Base-by-base conservation (phyloP, 768 basidiomycete species). In the Leccinum longicurvipes region DNA sequence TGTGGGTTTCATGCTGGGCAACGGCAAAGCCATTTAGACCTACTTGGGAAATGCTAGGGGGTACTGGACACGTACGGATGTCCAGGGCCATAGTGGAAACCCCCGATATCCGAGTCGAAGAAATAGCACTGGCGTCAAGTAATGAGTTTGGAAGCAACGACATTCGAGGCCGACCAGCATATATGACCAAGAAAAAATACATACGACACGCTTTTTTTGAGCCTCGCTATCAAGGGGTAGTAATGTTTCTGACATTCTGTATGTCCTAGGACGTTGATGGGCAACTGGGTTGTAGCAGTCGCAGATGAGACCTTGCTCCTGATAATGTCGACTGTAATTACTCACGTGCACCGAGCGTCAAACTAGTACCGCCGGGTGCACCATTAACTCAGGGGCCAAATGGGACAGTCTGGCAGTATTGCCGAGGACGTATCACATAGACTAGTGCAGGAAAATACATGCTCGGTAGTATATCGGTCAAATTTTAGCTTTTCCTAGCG, bases 21-120 rank as follows among this genome's bases (percentile, higher is more conserved):
- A 34, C 17, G 21, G 31, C n/a, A 48, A 28, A 57, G 27, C 6
- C 24, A 23, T 55, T 58, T n/a, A 42, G 51, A 51, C 21, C 21
- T 48, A 39, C 8, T 41, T 51, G 25, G 4, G 25, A 15, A 50
- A 27, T 12, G 41, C 39, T 12, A 21, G 42, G 29, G n/a, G 11
- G 11, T 17, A 51, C n/a, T 19, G 42, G 46, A 29, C 42, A 67
- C 84, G 64, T 73, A 91, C 87, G 94, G 93, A 72, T 98, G 94
- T 6, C 93, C 95, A 55, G 89, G 93, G n/a, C 94, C 94, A 86
- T 97, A 95, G 72, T 98, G 97, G 71, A 98, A 99, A 50, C 97
- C 96, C 23, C 97, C 96, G 72, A 99, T 95, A 70, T 99, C 96
- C 29, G 94, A 96, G 74, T 99, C 96, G 77, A 95, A 99, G 80